phyloP scores from a whole-genome alignment of 2,329 filamentous ascomycete species.

The Penicillium aurantiogriseum region DNA sequence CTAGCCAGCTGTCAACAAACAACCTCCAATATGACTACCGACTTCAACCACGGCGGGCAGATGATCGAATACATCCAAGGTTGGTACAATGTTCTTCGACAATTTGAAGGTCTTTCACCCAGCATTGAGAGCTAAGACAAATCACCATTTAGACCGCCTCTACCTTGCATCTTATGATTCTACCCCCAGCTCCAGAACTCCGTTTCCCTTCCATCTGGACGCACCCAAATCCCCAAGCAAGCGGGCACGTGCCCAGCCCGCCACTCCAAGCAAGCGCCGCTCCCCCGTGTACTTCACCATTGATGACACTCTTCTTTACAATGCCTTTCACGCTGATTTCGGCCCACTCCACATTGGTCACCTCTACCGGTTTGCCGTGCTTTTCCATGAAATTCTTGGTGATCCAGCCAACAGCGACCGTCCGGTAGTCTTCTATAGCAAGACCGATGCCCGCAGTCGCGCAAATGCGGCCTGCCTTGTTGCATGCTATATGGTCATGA shows the following conservation, averaged over 20 bases:
- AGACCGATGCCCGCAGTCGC: conserved; percentile 81
- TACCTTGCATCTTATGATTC: conserved; percentile 92
- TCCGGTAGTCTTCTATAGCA: conserved; percentile 94
- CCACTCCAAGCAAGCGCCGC: conserved; percentile 53
- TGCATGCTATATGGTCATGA: conserved; percentile 97
- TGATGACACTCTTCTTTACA: conserved; percentile 90
- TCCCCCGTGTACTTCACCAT: conserved; percentile 92
- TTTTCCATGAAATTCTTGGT: conserved; percentile 91
- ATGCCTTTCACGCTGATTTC: conserved; percentile 98
- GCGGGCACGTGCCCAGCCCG: conserved; percentile 62
- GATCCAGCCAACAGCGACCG: conserved; percentile 86
- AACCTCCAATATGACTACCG: conserved; percentile 45
- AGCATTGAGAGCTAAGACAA: conserved; percentile 15
- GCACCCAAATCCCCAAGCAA: conserved; percentile 68
- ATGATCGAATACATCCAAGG: conserved; percentile 96
- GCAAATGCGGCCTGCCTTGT: conserved; percentile 91
- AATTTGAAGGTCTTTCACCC: conserved; percentile 34
- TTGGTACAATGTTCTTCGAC: conserved; percentile 48
- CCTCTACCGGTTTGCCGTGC: conserved; percentile 91
- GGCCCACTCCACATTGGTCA: conserved; percentile 96
- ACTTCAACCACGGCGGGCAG: conserved; percentile 70
- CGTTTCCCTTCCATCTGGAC: conserved; percentile 74
- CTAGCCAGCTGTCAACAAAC: background rate
- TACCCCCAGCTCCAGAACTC: conserved; percentile 74
- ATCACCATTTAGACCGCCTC: conserved; percentile 67